Evolutionary conservation across 2,329 filamentous ascomycete species (phyloP).

Genomic region (Alternaria atra): DNA sequence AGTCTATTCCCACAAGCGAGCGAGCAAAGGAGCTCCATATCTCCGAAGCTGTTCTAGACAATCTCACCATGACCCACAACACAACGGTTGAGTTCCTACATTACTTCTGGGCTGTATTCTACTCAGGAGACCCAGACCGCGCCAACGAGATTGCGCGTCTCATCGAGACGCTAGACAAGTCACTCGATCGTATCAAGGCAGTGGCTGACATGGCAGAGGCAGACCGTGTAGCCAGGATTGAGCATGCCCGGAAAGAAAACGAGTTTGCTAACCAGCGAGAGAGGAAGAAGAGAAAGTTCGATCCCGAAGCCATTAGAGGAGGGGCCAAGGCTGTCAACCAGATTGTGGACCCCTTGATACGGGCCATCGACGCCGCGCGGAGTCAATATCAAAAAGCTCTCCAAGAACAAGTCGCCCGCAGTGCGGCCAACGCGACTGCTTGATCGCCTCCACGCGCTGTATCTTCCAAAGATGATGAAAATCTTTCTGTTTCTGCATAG

Average conservation of each 20-base stretch:
- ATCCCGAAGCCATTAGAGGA: slow-evolving; percentile 73
- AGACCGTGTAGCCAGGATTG: slow-evolving; percentile 73
- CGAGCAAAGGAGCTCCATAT: slow-evolving; percentile 47
- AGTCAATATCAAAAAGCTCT: slow-evolving; percentile 76
- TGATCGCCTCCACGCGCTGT: background rate
- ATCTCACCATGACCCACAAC: slow-evolving; percentile 80
- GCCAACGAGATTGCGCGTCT: slow-evolving; percentile 83
- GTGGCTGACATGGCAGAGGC: slow-evolving; percentile 82
- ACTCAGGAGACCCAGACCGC: slow-evolving; percentile 84
- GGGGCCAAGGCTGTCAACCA: slow-evolving; percentile 78
- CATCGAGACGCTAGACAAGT: slow-evolving; percentile 81
- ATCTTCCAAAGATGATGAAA: background rate
- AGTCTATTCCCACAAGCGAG: slow-evolving; percentile 34
- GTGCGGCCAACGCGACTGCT: slow-evolving; percentile 1
- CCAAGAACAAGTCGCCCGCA: slow-evolving; percentile 62
- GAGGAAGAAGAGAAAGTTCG: slow-evolving; percentile 75
- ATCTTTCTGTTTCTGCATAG: slow-evolving; percentile 38
- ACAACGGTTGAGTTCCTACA: slow-evolving; percentile 96
- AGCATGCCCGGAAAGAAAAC: slow-evolving; percentile 73
- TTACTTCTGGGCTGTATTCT: slow-evolving; percentile 93
- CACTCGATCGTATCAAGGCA: slow-evolving; percentile 78
- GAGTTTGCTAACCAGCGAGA: slow-evolving; percentile 75
- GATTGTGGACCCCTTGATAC: slow-evolving; percentile 77
- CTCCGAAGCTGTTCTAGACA: slow-evolving; percentile 63
- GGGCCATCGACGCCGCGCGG: slow-evolving; percentile 74